Evolutionary conservation across 116 monocot genomes (phyloP).

Genomic region (Dioscorea cayenensis): DNA sequence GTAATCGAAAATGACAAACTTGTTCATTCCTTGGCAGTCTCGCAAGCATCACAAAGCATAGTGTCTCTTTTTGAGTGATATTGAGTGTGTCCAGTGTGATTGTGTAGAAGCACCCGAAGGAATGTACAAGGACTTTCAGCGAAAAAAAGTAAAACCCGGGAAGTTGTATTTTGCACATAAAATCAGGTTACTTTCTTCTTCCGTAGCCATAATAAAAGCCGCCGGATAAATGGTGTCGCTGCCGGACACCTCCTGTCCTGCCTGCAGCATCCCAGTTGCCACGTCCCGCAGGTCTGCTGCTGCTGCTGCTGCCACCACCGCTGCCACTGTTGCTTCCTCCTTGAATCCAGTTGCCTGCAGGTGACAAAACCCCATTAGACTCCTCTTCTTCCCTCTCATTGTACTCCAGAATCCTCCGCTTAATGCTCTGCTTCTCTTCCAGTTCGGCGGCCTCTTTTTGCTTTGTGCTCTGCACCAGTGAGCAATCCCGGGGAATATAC

Average conservation of each 20-base stretch:
- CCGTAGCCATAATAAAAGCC: slow-evolving; percentile 58
- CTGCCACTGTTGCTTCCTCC: slow-evolving; percentile 13
- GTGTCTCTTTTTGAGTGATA: too few relatives aligned
- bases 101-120: too few relatives aligned
- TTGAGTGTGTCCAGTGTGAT: too few relatives aligned
- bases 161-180: background rate
- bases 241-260: slow-evolving; percentile 25
- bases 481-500: slow-evolving; percentile 72
- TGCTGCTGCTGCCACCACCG: slow-evolving; percentile 7
- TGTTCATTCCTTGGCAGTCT: too few relatives aligned
- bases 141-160: too few relatives aligned
- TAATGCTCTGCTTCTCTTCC: slow-evolving; percentile 90
- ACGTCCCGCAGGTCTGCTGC: slow-evolving; percentile 28
- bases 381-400: slow-evolving; percentile 98
- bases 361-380: slow-evolving; percentile 45
- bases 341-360: slow-evolving; percentile 47
- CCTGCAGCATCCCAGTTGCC: slow-evolving; percentile 51
- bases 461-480: slow-evolving; percentile 78
- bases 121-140: too few relatives aligned
- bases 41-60: too few relatives aligned
- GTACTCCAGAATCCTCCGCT: slow-evolving; percentile 87
- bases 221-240: slow-evolving; percentile 30
- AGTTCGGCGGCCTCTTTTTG: slow-evolving; percentile 85
- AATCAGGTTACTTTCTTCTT: slow-evolving; percentile 47
- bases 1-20: too few relatives aligned